Base-by-base conservation (phyloP, 2,329 filamentous ascomycete species). In the Aspergillus pseudoglaucus region DNA sequence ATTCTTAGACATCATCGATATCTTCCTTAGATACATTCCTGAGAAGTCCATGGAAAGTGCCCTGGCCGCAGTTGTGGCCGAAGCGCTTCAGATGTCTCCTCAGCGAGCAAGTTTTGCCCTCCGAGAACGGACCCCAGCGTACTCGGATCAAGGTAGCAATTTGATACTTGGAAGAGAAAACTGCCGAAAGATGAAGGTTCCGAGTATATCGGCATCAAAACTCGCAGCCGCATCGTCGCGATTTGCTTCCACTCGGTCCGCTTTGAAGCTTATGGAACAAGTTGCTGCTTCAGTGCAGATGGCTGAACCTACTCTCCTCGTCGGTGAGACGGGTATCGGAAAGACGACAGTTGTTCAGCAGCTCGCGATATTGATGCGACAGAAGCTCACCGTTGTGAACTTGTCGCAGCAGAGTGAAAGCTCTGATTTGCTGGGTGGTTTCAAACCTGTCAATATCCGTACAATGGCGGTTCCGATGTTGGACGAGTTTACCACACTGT, bases 281-380 rank as follows among this genome's bases (percentile, higher is more conserved):
- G 87, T 97, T 47, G 83, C 88, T 1, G 84, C 88, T 33, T 86
- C 90, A 1, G 82, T 96, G 5, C 83, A 86, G 52, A 81, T 90
- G 59, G 80, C 82, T n/a, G 93, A 99, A 61, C 90, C 94, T 3
- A 81, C 95, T 1, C 73, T 99, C 15, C 81, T 99, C 23, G 93
- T 99, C n/a, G 93, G 93, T 63, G 93, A 99, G 72, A 99, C 93
- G 6, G 93, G 93, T 74, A 96, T 95, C 44, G 93, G 93, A 59
- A 99, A 99, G 71, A 99, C 93, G 0, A 95, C 93, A 0, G 87
- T 93, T 22, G 85, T 98, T 12, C 93, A 99, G 66, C 90, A 96
- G 63, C 75, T 99, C 47, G 90, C 93, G 0, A 84, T 87, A 49
- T 80, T 85, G 3, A 77, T 96, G 23, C 88, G 90, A 1, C 87